Base-by-base conservation (phyloP, 768 basidiomycete species). In the Amanita muscaria region DNA sequence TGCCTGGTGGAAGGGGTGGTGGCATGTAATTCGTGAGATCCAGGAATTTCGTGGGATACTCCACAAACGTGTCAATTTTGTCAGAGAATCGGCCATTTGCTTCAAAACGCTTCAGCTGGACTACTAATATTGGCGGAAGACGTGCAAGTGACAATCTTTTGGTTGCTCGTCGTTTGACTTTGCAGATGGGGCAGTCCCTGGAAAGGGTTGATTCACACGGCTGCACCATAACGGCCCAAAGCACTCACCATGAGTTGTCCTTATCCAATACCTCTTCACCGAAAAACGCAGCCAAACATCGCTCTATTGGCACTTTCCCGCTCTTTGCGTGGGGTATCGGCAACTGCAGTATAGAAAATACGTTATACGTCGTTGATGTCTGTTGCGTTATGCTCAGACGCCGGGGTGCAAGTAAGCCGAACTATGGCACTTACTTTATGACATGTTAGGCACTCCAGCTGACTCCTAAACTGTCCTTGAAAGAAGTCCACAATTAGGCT, bases 281-380 rank as follows among this genome's bases (percentile, higher is more conserved):
- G 53, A 96, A 89, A 59, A 99, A 92, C 2, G 83, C 79, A 53
- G 96, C 85, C 49, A 99, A 69, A 61, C 94, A 93, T 21, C 79
- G 75, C 46, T 83, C 73, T 34, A 99, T 67, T 1, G 82, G 72
- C 19, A 88, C 78, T 53, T 76, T 81, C 3, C 73, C 67, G 18
- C 70, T 69, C 45, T 74, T 74, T 21, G 71, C 67, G 15, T 75
- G 66, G 1, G 93, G 92, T 39, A 99, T 81, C 1, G 94, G 93
- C 38, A 99, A 60, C 41, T 90, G 84, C 42, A 99, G 73, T 50
- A 92, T 93, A 71, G 96, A 98, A 64, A 98, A 98, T 5, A 87
- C 75, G 58, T 97, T 96, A 55, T 93, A 98, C 4, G 93, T 97
- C 21, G 92, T 98, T 22, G 93, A 96, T 4, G 93, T 97, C 92